Conservation (phyloP, 2,329 filamentous ascomycete genomes). For the Coniochaeta sp. region DNA sequence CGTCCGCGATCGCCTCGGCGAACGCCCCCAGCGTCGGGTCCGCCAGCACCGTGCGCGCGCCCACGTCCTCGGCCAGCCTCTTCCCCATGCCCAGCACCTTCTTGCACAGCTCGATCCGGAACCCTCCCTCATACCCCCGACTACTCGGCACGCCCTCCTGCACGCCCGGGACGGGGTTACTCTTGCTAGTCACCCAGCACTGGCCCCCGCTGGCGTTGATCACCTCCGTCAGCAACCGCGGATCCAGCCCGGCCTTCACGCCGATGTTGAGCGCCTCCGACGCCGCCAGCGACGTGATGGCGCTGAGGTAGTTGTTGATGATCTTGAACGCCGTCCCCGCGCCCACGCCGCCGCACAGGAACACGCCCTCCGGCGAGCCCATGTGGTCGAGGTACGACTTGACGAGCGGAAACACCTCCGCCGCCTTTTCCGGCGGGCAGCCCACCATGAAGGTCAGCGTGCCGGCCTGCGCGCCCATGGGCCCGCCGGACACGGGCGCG, state of each 20-base stretch:
- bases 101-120: conserved; percentile 22
- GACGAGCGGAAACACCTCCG: conserved; percentile 43
- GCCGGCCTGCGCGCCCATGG: conserved; percentile 23
- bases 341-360: conserved; percentile 56
- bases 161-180: conserved; percentile 23
- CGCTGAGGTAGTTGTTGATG: conserved; percentile 67
- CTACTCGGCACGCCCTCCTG: conserved; percentile 20
- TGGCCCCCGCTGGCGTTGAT: conserved; percentile 62
- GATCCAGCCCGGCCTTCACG: conserved; percentile 27
- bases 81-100: conserved; percentile 22
- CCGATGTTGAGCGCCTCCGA: conserved; percentile 30
- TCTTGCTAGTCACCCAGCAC: conserved; percentile 23
- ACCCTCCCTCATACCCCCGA: conserved; percentile 21
- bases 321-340: conserved; percentile 64
- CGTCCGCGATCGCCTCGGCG: conserved; percentile 18
- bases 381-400: conserved; percentile 53
- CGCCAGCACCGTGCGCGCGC: conserved; percentile 20
- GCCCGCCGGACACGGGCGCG: conserved; percentile 27
- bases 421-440: conserved; percentile 24
- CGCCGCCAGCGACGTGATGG: conserved; percentile 54
- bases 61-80: conserved; percentile 17
- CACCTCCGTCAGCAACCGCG: conserved; percentile 50
- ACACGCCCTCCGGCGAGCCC: conserved; percentile 36
- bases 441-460: conserved; percentile 30
- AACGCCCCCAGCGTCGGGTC: conserved; percentile 18